Conservation (phyloP, 495 filamentous ascomycete genomes). For the Neurospora sp. region DNA sequence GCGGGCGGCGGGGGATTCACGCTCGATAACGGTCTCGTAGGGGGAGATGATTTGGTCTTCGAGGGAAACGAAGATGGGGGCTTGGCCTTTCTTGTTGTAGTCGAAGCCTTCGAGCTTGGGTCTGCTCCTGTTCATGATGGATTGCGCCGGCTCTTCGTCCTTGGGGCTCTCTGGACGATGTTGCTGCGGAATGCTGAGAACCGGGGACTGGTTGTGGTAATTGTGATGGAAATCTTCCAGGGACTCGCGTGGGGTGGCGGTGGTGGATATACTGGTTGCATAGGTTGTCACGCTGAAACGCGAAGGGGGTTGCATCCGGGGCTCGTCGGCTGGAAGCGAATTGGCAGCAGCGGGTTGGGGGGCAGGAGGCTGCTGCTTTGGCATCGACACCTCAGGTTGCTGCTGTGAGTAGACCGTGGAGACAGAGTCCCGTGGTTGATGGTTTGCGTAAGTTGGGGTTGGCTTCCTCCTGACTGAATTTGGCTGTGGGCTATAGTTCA, state of each 20-base stretch:
- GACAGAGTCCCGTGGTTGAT: conserved; percentile 25
- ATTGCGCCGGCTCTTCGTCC: conserved; percentile 1
- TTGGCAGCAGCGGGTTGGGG: conserved; percentile 9
- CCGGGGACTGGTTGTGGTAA: conserved; percentile 19
- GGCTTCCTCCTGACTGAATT: conserved; percentile 30
- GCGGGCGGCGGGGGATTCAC: conserved; percentile 5
- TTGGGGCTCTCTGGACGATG: background rate
- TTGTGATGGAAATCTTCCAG: conserved; percentile 24
- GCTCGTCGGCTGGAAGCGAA: conserved; percentile 5
- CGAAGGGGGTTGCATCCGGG: conserved; percentile 46
- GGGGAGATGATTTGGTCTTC: conserved; percentile 20
- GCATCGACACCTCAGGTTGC: background rate
- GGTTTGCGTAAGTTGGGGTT: conserved; percentile 18
- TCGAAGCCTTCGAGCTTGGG: conserved; percentile 11
- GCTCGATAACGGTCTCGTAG: background rate
- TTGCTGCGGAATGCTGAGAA: conserved; percentile 21
- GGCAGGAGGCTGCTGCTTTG: conserved; percentile 12
- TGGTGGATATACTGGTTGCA: conserved; percentile 37
- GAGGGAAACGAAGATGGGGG: conserved; percentile 19
- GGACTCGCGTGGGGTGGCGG: conserved; percentile 47
- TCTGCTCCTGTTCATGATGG: conserved; percentile 28
- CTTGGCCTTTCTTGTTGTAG: conserved; percentile 3
- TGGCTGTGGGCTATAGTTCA: conserved; percentile 13
- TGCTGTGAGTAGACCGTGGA: conserved; percentile 29
- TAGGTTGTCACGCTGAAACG: conserved; percentile 69